Evolutionary conservation across 2,329 filamentous ascomycete species (phyloP), one percentile per base, ranked within the genome.

Genomic region (Verticillium zaregamsianum): DNA sequence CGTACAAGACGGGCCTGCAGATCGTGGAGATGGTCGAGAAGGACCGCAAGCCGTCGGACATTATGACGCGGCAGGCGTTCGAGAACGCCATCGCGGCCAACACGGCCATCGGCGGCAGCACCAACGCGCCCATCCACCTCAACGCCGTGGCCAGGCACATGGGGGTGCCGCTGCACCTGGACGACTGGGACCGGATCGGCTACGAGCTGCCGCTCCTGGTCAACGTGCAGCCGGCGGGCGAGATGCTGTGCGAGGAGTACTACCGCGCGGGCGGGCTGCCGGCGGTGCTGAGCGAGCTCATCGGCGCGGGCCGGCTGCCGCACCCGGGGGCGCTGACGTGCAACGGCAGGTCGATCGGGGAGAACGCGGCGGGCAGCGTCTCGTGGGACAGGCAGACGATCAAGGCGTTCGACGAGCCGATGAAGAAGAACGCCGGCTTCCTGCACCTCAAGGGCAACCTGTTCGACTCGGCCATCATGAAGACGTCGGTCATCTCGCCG

Each of bases 71-170:
- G 3, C 70, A 79, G 61, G 81, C 83, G 0, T 85, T 86, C 61
- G 82, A 85, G 70, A 86, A 85, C 63, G 82, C 80, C 7, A 82
- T 86, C 32, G 79, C 80, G 6, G 77, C 76, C 52, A 84, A 83
- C 63, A 82, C 80, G 2, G 82, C 82, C 23, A 83, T 85, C 59
- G 83, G 83, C 31, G 83, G 83, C 15, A 83, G 80, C 64, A 84
- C 82, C 4, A 86, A 86, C 64, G 82, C 82, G 0, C 82, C 82
- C 0, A 84, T 86, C 57, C 83, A 85, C 67, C 71, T 85, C 57
- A 81, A 79, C 45, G 83, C 82, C 11, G 77, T 85, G 25, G 82
- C 83, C 2, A 81, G 80, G 63, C 82, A 85, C 59, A 77, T 83
- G 12, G 82, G 81, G 1, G 78, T 86, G 1, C 69, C 76, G 1